phyloP scores from a whole-genome alignment of 768 basidiomycete species.

The Lanmaoa pseudosensibilis region DNA sequence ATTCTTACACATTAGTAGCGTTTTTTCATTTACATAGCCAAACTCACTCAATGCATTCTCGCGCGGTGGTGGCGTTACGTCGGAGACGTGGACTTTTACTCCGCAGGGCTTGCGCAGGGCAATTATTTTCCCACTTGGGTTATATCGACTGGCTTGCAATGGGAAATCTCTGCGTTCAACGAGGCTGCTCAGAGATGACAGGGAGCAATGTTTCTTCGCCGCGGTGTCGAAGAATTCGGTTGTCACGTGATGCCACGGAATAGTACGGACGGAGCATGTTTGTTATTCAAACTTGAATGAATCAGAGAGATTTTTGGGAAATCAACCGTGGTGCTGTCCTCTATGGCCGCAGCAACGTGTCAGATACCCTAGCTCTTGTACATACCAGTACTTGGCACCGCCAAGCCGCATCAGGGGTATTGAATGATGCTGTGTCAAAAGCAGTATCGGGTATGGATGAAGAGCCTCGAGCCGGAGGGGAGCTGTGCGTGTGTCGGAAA shows the following conservation, averaged over 20 bases:
- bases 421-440: background rate
- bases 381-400: no score
- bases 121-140: background rate
- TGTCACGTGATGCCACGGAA: background rate
- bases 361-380: no score
- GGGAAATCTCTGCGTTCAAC: background rate
- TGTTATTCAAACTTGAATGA: no score
- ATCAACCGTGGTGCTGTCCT: background rate
- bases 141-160: background rate
- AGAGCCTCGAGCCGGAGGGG: constrained; percentile 3
- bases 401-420: background rate
- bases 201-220: background rate
- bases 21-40: background rate
- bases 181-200: background rate
- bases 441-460: constrained; percentile 18
- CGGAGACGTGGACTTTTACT: background rate
- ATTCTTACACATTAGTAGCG: background rate
- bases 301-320: background rate
- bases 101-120: no score
- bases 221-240: background rate
- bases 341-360: background rate
- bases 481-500: background rate
- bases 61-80: background rate
- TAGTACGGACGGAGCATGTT: background rate
- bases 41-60: background rate